A percentile compares a stretch with the other conserved stretches of the same genome.
These are phyloP conservation scores for Cutaneotrichosporon sp. DNA, from an alignment of 1,284 basidiomycete genomes.

Conservation along the genomic window DNA sequence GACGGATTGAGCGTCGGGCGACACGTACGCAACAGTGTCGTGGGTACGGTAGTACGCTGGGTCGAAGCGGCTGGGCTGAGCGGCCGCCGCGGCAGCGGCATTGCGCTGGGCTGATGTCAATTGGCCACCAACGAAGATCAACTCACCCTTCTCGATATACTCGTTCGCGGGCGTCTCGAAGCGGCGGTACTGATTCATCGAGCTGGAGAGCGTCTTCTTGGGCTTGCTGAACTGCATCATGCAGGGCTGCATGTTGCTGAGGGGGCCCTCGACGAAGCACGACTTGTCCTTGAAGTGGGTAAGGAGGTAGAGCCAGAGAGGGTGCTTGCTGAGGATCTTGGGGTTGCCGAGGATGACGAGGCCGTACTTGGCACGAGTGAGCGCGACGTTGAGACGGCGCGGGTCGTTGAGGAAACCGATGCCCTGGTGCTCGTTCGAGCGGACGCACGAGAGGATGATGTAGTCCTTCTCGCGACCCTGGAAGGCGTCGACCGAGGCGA, in stretches of 20 bases:
- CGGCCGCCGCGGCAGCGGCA: conserved; percentile 47
- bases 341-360: conserved; percentile 98
- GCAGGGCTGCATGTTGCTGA: conserved; percentile 93
- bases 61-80: conserved; percentile 85
- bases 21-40: conserved; percentile 90
- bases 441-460: conserved; percentile 97
- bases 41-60: conserved; percentile 93
- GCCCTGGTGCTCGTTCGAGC: conserved; percentile 98
- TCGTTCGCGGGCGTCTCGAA: conserved; percentile 75
- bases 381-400: conserved; percentile 91
- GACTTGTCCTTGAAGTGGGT: conserved; percentile 98
- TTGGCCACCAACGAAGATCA: background rate
- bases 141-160: conserved; percentile 53
- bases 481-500: conserved; percentile 98
- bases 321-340: conserved; percentile 98
- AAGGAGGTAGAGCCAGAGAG: conserved; percentile 96
- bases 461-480: conserved; percentile 99
- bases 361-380: conserved; percentile 97
- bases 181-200: conserved; percentile 85
- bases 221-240: conserved; percentile 99
- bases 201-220: conserved; percentile 76
- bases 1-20: conserved; percentile 89
- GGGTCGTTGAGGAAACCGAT: conserved; percentile 99
- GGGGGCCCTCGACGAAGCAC: conserved; percentile 91
- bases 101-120: conserved; percentile 57